These are phyloP conservation scores for Tothia fuscella DNA, from an alignment of 2,329 filamentous ascomycete genomes.

Conservation along the genomic window DNA sequence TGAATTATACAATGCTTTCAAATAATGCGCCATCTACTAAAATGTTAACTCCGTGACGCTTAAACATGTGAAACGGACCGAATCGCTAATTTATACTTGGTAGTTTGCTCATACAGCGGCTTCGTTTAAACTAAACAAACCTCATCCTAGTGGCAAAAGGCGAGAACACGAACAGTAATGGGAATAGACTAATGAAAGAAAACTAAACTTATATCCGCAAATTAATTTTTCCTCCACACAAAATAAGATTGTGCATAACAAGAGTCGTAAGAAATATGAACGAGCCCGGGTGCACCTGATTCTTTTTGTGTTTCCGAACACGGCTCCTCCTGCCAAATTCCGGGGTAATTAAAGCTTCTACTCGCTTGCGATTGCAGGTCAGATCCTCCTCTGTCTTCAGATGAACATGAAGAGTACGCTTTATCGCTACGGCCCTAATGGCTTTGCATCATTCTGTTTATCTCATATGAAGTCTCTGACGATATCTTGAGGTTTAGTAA, in stretches of 20 bases:
- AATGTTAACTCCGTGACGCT: constrained; percentile 2
- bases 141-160: not conserved
- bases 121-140: constrained; percentile 2
- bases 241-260: not conserved
- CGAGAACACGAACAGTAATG: not conserved
- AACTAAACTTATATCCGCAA: not conserved
- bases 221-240: not conserved
- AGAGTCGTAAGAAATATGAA: not conserved
- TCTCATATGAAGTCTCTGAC: not conserved
- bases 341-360: not conserved
- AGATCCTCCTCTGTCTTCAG: not conserved
- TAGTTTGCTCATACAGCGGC: constrained; percentile 1
- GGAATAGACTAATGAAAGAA: not conserved
- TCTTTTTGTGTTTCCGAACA: not conserved
- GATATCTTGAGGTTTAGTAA: not conserved
- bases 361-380: not conserved
- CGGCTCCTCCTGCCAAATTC: not conserved
- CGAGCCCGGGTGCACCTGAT: not conserved
- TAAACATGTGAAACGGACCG: not conserved
- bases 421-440: not conserved
- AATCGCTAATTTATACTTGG: not conserved
- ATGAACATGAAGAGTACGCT: not conserved
- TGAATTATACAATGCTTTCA: constrained; percentile 1
- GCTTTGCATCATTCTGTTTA: not conserved
- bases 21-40: not conserved